Evolutionary conservation across 495 filamentous ascomycete species (phyloP), one percentile per base, ranked within the genome.

Genomic region (Aspergillus asperescens): DNA sequence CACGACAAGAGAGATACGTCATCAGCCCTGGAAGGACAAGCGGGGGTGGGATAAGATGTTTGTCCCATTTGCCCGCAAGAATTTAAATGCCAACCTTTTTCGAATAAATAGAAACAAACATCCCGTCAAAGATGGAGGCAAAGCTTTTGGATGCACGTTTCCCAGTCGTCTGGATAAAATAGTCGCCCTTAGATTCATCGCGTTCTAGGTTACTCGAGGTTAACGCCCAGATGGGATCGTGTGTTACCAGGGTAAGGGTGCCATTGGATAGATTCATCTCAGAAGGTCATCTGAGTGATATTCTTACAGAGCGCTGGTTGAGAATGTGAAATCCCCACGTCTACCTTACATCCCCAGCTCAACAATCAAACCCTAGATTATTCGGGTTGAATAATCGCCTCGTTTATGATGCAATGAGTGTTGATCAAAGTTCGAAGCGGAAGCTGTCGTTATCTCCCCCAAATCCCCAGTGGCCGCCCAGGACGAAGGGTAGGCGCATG

Each of bases 401-500:
- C 39, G 22, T 15, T 31, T 16, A 35, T 35, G 32, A 35, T 35
- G 32, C 32, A 15, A 35, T n/a, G 13, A 20, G 27, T 46, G 7
- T 12, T 1, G 16, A 46, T 18, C 24, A 34, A n/a, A 27, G 16
- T 35, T 44, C 20, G 20, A 20, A 27, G 39, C 34, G 32, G 18
- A 42, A 20, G 3, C 13, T 27, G 15, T 32, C 9, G 34, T 20
- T 28, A 20, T 50, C 29, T 28, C 38, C 16, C 31, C 19, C 13
- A n/a, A n/a, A 16, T 35, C 31, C 18, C 24, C 18, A 51, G 38
- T 32, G 38, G 38, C 28, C 22, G 15, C 25, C 50, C 50, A 52
- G 48, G 48, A 32, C 29, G 48, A 51, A 44, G 48, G 48, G 50
- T 39, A 48, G 50, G 56, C 56, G 56, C 56, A 62, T 59, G 60